phyloP scores from a whole-genome alignment of 495 filamentous ascomycete genomes.

The Trichoderma asperelloides region DNA sequence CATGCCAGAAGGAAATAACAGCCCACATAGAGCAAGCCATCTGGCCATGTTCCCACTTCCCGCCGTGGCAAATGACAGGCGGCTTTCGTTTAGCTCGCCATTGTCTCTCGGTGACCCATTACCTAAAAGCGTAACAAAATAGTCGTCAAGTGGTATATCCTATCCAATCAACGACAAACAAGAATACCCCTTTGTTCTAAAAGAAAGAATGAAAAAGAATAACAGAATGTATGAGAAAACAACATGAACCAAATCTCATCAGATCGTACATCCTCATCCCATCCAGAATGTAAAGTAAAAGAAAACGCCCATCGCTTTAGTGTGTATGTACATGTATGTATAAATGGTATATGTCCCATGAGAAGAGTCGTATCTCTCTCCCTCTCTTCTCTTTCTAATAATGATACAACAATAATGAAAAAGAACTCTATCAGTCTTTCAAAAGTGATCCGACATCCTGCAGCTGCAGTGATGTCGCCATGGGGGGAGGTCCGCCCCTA shows the following conservation, averaged over 20 bases:
- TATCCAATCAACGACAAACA: background rate
- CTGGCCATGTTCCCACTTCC: too few species aligned
- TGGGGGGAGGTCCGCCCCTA: background rate
- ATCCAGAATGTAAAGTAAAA: background rate
- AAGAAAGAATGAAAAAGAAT: background rate
- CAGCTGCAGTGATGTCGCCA: conserved; percentile 11
- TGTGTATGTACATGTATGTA: background rate
- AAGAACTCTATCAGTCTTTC: background rate
- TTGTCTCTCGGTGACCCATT: too few species aligned
- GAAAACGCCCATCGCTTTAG: conserved; percentile 3
- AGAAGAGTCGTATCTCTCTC: background rate
- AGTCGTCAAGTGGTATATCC: background rate
- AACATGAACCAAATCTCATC: background rate
- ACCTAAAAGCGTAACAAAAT: background rate
- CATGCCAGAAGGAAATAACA: too few species aligned
- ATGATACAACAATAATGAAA: background rate
- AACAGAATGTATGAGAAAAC: background rate
- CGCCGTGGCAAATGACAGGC: too few species aligned
- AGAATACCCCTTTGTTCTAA: background rate
- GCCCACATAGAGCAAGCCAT: too few species aligned
- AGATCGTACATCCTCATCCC: background rate
- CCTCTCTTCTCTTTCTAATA: background rate
- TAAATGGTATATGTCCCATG: background rate
- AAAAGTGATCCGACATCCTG: conserved; percentile 20
- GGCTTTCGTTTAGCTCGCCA: too few species aligned